A percentile compares a stretch with the other conserved stretches of the same genome.
phyloP scores from a whole-genome alignment of 2,329 filamentous ascomycete genomes.

The Ophiostoma piceae region DNA sequence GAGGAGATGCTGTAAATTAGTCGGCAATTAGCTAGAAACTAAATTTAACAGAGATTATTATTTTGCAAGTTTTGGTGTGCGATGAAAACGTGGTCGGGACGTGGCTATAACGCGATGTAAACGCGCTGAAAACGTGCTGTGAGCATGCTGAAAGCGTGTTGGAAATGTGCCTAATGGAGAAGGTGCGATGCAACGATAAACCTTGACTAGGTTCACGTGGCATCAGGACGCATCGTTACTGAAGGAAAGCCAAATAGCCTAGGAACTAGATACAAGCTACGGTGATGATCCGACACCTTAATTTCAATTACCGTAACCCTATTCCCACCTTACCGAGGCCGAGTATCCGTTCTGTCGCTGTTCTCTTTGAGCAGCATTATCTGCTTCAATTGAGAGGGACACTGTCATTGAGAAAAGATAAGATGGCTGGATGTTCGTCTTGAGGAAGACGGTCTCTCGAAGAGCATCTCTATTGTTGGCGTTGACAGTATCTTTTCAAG shows the following conservation, averaged over 20 bases:
- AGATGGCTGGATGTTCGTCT: neutral
- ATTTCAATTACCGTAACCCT: neutral
- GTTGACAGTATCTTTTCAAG: neutral
- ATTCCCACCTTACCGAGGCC: neutral
- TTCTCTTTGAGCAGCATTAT: neutral
- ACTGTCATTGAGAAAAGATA: neutral
- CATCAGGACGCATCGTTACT: neutral
- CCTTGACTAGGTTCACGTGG: neutral
- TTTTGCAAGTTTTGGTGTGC: neutral
- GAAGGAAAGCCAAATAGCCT: neutral
- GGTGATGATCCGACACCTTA: neutral
- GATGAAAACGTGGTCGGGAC: neutral
- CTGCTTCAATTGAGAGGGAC: neutral
- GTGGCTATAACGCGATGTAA: neutral
- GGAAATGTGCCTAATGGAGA: neutral
- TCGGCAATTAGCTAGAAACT: neutral
- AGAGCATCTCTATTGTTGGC: neutral
- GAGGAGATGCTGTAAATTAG: constrained; percentile 26
- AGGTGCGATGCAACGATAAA: neutral
- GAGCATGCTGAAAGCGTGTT: neutral
- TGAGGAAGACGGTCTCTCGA: neutral
- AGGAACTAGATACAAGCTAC: neutral
- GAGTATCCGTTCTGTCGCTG: neutral
- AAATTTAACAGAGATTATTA: neutral
- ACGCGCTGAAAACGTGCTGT: neutral